Evolutionary conservation across 805 yeast species (phyloP).

Genomic region (Hanseniaspora vineae): DNA sequence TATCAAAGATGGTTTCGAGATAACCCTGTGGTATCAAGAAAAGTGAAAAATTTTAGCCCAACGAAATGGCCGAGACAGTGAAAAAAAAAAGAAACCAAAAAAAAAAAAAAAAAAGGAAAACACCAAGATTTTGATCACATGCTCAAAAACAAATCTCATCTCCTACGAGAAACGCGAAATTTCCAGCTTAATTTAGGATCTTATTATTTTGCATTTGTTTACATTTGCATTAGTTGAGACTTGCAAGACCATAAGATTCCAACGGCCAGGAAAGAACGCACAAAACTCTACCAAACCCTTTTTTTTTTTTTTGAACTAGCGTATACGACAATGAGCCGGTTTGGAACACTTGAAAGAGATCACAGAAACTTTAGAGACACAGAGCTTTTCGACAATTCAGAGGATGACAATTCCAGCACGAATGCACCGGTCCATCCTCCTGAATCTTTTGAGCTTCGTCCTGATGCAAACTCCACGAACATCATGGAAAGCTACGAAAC

Average conservation of each 20-base stretch:
- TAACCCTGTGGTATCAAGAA: neutral
- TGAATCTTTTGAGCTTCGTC: neutral
- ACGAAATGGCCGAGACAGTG: neutral
- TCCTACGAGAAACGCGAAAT: conserved; percentile 2
- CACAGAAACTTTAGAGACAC: neutral
- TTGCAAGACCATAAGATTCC: too few relatives aligned
- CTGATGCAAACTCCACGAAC: neutral
- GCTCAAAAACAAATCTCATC: conserved; percentile 8
- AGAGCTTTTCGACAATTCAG: neutral
- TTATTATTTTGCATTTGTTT: too few relatives aligned
- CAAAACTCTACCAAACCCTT: too few relatives aligned
- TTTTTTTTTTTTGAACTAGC: too few relatives aligned
- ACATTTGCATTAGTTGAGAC: too few relatives aligned
- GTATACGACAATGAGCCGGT: neutral
- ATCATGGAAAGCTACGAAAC: too few relatives aligned
- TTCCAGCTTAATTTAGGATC: too few relatives aligned
- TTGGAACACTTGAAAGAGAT: neutral
- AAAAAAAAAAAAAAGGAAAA: neutral
- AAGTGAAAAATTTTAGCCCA: neutral
- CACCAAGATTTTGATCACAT: conserved; percentile 2
- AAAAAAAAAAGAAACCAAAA: neutral
- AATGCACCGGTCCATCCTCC: neutral
- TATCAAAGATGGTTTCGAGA: neutral
- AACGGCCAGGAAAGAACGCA: too few relatives aligned
- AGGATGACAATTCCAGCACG: neutral